Evolutionary conservation across 2,329 filamentous ascomycete species (phyloP).

Genomic region (Fusarium liriodendri): DNA sequence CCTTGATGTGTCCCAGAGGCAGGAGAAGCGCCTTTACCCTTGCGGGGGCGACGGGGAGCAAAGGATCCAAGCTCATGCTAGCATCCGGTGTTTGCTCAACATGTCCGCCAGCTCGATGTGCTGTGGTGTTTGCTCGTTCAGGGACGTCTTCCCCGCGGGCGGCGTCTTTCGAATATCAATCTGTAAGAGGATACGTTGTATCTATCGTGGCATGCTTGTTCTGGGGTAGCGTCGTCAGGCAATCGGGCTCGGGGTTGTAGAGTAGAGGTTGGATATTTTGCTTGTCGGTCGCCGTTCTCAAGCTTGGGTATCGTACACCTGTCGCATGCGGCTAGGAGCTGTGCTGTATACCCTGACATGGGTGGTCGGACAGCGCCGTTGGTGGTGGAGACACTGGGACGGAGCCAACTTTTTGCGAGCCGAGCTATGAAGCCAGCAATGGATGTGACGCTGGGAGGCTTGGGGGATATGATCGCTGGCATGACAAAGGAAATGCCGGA

Average conservation of each 20-base stretch:
- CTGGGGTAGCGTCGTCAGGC: constrained; percentile 5
- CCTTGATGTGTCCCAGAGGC: constrained; percentile 87
- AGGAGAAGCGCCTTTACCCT: constrained; percentile 89
- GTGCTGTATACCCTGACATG: constrained; percentile 38
- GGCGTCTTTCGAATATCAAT: constrained; percentile 22
- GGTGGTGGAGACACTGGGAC: constrained; percentile 35
- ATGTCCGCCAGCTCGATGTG: constrained; percentile 43
- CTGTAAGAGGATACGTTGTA: background rate
- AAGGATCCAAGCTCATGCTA: constrained; percentile 88
- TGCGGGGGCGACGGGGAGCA: constrained; percentile 91
- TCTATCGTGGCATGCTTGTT: constrained; percentile 32
- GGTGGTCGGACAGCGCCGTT: constrained; percentile 24
- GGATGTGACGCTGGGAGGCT: background rate
- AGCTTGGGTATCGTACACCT: constrained; percentile 43
- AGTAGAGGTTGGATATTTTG: constrained; percentile 10
- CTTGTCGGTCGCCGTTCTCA: constrained; percentile 20
- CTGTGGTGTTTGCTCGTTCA: constrained; percentile 18
- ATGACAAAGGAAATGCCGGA: background rate
- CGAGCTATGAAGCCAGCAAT: constrained; percentile 29
- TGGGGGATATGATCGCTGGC: background rate
- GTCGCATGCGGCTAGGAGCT: constrained; percentile 45
- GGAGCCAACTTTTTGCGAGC: constrained; percentile 47
- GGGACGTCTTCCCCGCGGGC: constrained; percentile 21
- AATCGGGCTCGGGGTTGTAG: constrained; percentile 9
- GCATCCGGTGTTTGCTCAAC: constrained; percentile 54